Percentiles rank a stretch among this genome's conserved stretches.
Evolutionary conservation across 2,329 filamentous ascomycete species (phyloP).

Genomic region (Penicillium sp.): DNA sequence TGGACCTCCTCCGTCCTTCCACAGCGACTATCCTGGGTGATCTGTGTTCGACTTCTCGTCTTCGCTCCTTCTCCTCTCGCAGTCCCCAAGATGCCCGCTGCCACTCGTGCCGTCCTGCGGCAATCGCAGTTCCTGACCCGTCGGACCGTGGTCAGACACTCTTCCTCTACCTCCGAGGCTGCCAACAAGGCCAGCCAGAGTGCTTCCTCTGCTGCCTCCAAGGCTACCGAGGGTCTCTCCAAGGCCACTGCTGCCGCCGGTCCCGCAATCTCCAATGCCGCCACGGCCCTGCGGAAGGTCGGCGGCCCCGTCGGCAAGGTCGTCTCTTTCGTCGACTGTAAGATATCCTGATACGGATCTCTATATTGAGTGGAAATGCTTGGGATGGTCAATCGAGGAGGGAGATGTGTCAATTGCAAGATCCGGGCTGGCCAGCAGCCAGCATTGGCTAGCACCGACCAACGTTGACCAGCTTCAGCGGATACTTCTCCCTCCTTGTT

Average conservation of each 20-base stretch:
- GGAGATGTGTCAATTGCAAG: constrained; percentile 1
- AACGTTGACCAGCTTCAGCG: not conserved
- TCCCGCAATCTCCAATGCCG: constrained; percentile 74
- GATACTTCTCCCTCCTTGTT: constrained; percentile 24
- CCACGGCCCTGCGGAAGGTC: constrained; percentile 72
- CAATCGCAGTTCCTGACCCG: constrained; percentile 54
- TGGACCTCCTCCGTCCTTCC: constrained; percentile 40
- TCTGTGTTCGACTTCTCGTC: constrained; percentile 32
- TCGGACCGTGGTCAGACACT: constrained; percentile 51
- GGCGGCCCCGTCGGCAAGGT: constrained; percentile 82
- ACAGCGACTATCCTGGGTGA: constrained; percentile 33
- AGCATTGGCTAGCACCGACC: not conserved
- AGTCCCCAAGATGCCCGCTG: constrained; percentile 48
- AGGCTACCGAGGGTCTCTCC: constrained; percentile 82
- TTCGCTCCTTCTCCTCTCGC: constrained; percentile 30
- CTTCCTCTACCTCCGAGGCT: constrained; percentile 51
- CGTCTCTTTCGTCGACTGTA: constrained; percentile 84
- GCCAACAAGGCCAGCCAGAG: constrained; percentile 51
- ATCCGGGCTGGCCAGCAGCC: too few species aligned
- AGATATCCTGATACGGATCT: constrained; percentile 41
- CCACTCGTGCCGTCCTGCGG: constrained; percentile 50
- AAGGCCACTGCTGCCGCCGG: constrained; percentile 80
- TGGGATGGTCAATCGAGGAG: constrained; percentile 1
- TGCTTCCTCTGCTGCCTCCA: constrained; percentile 51
- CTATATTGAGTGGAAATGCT: constrained; percentile 1